Evolutionary conservation across 148 eudicot genomes (phyloP).

Genomic region (Camellia japonica): DNA sequence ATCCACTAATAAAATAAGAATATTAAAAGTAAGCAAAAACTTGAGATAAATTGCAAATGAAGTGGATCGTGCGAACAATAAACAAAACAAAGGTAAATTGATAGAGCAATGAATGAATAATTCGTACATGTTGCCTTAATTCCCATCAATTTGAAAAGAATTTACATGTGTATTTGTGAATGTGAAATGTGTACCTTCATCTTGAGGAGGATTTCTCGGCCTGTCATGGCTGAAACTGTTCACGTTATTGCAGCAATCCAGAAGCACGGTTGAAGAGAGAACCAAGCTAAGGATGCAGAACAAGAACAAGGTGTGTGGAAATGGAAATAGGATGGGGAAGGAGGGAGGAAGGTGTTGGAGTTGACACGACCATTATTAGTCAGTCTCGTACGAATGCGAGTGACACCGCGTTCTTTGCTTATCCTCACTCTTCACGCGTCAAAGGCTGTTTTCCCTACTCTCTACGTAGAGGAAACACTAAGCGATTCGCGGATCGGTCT

Average conservation of each 20-base stretch:
- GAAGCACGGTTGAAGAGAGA: background rate
- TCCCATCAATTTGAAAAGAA: background rate
- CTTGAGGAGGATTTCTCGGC: slow-evolving; percentile 48
- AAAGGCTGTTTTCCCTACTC: background rate
- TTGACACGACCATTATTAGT: slow-evolving; percentile 1
- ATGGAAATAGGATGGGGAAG: too few species aligned
- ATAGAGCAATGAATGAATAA: background rate
- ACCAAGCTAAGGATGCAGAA: background rate
- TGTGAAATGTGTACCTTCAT: slow-evolving; percentile 32
- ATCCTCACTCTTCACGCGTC: background rate
- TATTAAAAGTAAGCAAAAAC: background rate
- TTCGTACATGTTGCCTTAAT: background rate
- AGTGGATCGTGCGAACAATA: background rate
- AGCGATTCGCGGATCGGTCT: too few species aligned
- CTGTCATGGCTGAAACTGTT: slow-evolving; percentile 33
- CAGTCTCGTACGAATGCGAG: background rate
- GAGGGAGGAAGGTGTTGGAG: background rate
- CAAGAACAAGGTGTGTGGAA: background rate
- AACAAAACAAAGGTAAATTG: background rate
- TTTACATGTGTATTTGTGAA: background rate
- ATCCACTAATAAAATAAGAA: background rate
- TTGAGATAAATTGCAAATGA: background rate
- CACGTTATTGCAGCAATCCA: background rate
- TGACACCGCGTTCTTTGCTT: background rate
- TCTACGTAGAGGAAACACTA: too few species aligned